phyloP scores from a whole-genome alignment of 306 rosid species.

The Acmispon strigosus region DNA sequence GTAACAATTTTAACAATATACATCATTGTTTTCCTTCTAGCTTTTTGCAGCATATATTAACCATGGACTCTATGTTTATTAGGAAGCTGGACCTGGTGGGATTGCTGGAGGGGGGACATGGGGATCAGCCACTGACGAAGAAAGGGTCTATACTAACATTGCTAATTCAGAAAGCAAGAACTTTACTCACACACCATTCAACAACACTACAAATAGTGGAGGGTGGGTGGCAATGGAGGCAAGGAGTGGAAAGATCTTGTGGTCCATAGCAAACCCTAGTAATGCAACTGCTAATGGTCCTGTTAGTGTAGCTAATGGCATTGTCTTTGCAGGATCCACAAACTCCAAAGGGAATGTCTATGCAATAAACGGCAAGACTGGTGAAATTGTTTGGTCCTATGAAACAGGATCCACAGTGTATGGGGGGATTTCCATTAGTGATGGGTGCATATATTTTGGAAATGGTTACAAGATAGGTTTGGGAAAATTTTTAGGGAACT shows the following conservation, averaged over 20 bases:
- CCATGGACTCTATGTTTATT: too few relatives aligned
- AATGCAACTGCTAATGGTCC: conserved; percentile 36
- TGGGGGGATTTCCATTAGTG: conserved; percentile 49
- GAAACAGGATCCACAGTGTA: conserved; percentile 41
- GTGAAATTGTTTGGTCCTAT: conserved; percentile 42
- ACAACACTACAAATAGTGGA: conserved; percentile 25
- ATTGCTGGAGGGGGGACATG: conserved; percentile 37
- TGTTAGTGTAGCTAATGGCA: conserved; percentile 51
- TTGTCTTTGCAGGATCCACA: conserved; percentile 51
- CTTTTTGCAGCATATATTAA: too few relatives aligned
- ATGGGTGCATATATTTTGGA: conserved; percentile 53
- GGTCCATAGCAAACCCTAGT: conserved; percentile 38
- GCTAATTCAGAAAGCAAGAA: conserved; percentile 28
- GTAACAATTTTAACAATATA: conserved; percentile 9
- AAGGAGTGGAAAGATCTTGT: conserved; percentile 34
- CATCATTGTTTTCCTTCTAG: not conserved
- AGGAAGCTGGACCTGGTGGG: conserved; percentile 59
- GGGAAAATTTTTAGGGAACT: not conserved
- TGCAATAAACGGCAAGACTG: conserved; percentile 36
- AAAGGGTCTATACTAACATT: conserved; percentile 45
- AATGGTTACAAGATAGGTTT: conserved; percentile 31
- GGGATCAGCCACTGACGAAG: conserved; percentile 55
- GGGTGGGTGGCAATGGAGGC: conserved; percentile 71
- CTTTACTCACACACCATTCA: conserved; percentile 47
- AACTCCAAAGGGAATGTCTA: conserved; percentile 33